These are phyloP conservation scores for Cercophora sp. DNA, from an alignment of 495 filamentous ascomycete genomes.

Conservation along the genomic window DNA sequence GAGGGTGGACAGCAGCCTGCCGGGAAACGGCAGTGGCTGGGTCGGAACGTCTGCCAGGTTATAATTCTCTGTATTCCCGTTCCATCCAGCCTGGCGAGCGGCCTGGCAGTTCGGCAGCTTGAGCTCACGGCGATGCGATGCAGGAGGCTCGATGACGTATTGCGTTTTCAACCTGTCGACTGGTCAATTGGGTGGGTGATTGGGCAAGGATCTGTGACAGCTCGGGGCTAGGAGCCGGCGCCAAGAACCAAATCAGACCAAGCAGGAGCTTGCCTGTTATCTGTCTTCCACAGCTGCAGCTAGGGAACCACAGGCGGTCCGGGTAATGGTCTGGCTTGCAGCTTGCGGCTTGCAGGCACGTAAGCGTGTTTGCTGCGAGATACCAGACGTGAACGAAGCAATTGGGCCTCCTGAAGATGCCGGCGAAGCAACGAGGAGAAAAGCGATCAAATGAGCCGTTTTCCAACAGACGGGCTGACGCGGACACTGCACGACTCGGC, in stretches of 20 bases:
- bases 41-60: not conserved
- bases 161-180: constrained; percentile 10
- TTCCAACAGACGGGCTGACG: constrained; percentile 5
- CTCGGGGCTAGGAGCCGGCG: not conserved
- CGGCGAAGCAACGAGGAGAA: not conserved
- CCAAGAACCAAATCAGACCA: not conserved
- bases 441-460: not conserved
- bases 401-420: not conserved
- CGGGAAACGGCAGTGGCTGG: not conserved
- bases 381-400: no score
- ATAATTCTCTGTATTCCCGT: constrained; percentile 2
- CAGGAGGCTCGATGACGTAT: constrained; percentile 16
- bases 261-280: constrained; percentile 1
- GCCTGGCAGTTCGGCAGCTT: not conserved
- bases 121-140: not conserved
- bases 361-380: not conserved
- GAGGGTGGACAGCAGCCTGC: not conserved
- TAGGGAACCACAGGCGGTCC: not conserved
- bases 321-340: no score
- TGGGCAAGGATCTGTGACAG: constrained; percentile 3
- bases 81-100: constrained; percentile 3
- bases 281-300: not conserved
- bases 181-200: not conserved
- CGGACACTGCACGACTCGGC: not conserved
- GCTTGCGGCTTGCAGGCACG: no score